Percentiles rank a stretch among this genome's conserved stretches.
Evolutionary conservation across 225 moss, liverwort and hornwort species (phyloP).

Genomic region (Thuidium tamariscinum): DNA sequence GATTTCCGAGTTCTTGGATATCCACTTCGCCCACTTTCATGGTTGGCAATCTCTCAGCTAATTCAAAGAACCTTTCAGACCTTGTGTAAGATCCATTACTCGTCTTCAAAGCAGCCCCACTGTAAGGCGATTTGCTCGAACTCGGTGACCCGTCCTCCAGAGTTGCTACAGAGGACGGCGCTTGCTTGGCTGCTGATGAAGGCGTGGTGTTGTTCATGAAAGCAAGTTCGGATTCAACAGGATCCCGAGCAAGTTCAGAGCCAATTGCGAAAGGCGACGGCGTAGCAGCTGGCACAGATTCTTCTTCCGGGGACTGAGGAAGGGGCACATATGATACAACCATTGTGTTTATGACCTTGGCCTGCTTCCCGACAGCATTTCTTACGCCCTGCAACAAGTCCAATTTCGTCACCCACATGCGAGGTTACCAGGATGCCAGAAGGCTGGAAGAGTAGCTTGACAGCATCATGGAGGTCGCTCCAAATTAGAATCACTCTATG

Average conservation of each 20-base stretch:
- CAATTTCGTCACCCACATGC: background rate
- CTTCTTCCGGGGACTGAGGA: background rate
- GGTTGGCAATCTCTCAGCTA: slow-evolving; percentile 53
- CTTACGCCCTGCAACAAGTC: slow-evolving; percentile 68
- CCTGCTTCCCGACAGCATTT: slow-evolving; percentile 90
- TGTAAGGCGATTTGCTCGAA: background rate
- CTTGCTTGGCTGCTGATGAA: slow-evolving; percentile 2
- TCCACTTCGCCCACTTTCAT: slow-evolving; percentile 74
- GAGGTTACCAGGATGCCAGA: background rate
- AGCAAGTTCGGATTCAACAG: slow-evolving; percentile 67
- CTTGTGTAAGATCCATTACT: slow-evolving; percentile 31
- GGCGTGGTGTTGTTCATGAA: slow-evolving; percentile 58
- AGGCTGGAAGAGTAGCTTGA: background rate
- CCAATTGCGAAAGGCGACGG: slow-evolving; percentile 58
- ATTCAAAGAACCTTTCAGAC: slow-evolving; percentile 30
- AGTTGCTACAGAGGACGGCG: slow-evolving; percentile 29
- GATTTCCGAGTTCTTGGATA: slow-evolving; percentile 66
- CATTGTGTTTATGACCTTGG: slow-evolving; percentile 83
- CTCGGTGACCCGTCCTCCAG: background rate
- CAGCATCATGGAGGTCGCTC: background rate
- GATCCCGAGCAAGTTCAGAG: slow-evolving; percentile 65
- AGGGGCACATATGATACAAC: slow-evolving; percentile 42
- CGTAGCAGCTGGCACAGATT: background rate
- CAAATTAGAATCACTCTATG: background rate
- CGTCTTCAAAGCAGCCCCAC: background rate